Evolutionary conservation across 495 filamentous ascomycete species (phyloP).

Genomic region (Lasiosphaeria hispida): DNA sequence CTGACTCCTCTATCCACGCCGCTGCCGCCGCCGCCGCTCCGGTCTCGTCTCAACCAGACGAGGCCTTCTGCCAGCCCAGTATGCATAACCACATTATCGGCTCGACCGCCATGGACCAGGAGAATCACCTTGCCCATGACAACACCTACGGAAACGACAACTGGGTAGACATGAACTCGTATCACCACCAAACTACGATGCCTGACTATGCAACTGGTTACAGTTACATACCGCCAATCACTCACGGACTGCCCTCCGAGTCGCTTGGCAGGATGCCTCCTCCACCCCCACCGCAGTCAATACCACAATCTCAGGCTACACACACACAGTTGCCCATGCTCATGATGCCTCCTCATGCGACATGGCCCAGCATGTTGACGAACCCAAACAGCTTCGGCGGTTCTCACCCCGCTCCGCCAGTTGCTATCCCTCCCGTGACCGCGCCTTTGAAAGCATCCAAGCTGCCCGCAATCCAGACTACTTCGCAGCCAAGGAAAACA

Average conservation of each 20-base stretch:
- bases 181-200: conserved; percentile 48
- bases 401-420: conserved; percentile 49
- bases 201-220: conserved; percentile 42
- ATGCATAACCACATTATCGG: conserved; percentile 53
- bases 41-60: conserved; percentile 29
- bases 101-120: conserved; percentile 48
- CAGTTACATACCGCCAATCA: conserved; percentile 41
- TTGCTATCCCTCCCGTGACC: conserved; percentile 55
- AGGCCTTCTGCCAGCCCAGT: conserved; percentile 27
- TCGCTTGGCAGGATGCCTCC: conserved; percentile 45
- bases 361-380: conserved; percentile 70
- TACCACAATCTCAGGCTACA: conserved; percentile 36
- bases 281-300: conserved; percentile 37
- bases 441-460: conserved; percentile 49
- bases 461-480: conserved; percentile 45
- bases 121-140: conserved; percentile 47
- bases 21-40: conserved; percentile 25
- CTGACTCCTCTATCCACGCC: conserved; percentile 24
- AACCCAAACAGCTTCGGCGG: conserved; percentile 45
- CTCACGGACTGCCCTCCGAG: conserved; percentile 47
- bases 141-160: conserved; percentile 36
- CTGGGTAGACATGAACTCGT: conserved; percentile 48
- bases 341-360: conserved; percentile 61
- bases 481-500: conserved; percentile 76
- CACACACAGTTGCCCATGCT: conserved; percentile 54